Evolutionary conservation across 306 rosid genomes (phyloP).

Genomic region (Vigna hirtella): DNA sequence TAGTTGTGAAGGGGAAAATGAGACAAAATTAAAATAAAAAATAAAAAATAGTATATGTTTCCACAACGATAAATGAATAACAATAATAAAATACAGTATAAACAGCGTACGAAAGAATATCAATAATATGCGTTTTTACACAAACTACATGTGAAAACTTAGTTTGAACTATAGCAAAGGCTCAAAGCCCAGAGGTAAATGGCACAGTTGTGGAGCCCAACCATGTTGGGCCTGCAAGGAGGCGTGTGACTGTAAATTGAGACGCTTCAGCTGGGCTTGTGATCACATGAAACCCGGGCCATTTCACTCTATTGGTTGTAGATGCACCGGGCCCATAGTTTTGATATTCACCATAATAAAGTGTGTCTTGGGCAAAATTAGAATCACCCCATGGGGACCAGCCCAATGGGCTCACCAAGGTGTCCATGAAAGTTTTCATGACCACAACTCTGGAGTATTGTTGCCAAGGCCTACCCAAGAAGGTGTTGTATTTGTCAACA

Average conservation of each 20-base stretch:
- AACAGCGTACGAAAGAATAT: constrained; percentile 44
- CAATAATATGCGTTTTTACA: neutral
- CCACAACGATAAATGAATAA: no score
- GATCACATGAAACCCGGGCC: constrained; percentile 76
- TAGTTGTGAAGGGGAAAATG: no score
- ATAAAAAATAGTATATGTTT: no score
- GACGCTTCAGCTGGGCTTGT: constrained; percentile 58
- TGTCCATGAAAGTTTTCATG: constrained; percentile 64
- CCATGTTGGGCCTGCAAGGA: constrained; percentile 76
- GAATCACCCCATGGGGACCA: constrained; percentile 71
- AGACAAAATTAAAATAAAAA: no score
- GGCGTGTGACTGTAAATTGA: constrained; percentile 55
- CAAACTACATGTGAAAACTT: neutral
- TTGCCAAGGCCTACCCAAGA: constrained; percentile 89
- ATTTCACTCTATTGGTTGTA: constrained; percentile 56
- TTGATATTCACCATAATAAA: constrained; percentile 70
- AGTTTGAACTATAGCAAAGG: constrained; percentile 29
- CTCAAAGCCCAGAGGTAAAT: constrained; percentile 56
- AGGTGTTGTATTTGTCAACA: constrained; percentile 48
- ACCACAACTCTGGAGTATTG: constrained; percentile 67
- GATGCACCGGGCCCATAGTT: constrained; percentile 77
- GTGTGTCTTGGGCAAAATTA: constrained; percentile 54
- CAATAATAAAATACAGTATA: neutral
- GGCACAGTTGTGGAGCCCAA: constrained; percentile 76
- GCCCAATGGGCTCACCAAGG: constrained; percentile 67